These are phyloP conservation scores for Chlorella sp. DNA, from an alignment of 139 green algal species.

Conservation along the genomic window DNA sequence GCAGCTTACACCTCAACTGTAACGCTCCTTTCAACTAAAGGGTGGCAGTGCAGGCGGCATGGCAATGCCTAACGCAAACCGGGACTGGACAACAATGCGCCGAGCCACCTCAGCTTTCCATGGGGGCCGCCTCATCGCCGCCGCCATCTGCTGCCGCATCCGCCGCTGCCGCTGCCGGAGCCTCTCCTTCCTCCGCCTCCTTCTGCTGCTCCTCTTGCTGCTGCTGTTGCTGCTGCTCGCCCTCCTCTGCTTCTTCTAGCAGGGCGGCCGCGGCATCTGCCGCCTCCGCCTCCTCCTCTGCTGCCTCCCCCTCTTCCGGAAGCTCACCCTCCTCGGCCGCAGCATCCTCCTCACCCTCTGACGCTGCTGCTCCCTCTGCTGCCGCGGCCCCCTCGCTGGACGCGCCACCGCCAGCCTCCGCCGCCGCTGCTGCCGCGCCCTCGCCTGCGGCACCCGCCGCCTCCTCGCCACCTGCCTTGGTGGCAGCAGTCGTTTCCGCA, in stretches of 20 bases:
- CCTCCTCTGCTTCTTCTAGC: background rate
- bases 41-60: no score
- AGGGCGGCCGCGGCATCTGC: background rate
- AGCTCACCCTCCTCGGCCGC: conserved; percentile 13
- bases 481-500: background rate
- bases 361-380: background rate
- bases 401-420: background rate
- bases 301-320: background rate
- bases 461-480: background rate
- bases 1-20: no score
- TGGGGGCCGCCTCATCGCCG: background rate
- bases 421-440: background rate
- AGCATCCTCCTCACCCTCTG: background rate
- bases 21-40: no score
- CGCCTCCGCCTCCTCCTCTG: background rate
- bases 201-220: background rate
- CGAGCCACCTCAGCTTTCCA: background rate
- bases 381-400: background rate
- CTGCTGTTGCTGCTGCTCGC: background rate
- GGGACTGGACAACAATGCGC: no score
- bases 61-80: no score
- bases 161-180: background rate
- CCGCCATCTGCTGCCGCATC: background rate
- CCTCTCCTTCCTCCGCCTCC: background rate
- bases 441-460: background rate